Conservation (phyloP, 345 rosid genomes). For the Eucalyptus sp. region DNA sequence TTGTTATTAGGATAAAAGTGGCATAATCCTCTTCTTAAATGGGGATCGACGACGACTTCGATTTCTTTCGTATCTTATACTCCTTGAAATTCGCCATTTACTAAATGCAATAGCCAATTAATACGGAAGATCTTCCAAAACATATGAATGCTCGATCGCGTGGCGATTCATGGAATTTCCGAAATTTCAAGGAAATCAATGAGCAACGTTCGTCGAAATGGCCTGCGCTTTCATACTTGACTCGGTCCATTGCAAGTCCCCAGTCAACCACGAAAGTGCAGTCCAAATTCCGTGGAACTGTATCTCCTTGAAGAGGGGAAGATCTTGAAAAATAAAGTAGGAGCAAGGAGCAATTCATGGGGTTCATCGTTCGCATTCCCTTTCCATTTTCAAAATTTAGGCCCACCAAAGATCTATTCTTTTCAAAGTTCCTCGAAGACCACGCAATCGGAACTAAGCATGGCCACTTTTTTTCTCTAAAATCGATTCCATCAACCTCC, state of each 20-base stretch:
- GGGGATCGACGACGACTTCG: not conserved
- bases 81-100: not conserved
- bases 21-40: not conserved
- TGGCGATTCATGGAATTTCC: not conserved
- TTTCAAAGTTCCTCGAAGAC: not conserved
- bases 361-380: not conserved
- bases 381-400: not conserved
- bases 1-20: not conserved
- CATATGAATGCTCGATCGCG: rapidly evolving
- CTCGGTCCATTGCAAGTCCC: not conserved
- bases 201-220: not conserved
- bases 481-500: not conserved
- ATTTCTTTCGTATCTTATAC: not conserved
- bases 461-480: not conserved
- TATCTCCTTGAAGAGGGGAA: not conserved
- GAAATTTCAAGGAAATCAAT: not conserved
- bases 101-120: rapidly evolving
- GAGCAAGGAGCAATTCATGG: not conserved
- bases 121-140: not conserved
- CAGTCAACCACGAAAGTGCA: not conserved
- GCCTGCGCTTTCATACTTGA: not conserved
- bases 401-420: not conserved
- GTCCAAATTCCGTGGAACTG: not conserved
- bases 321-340: not conserved
- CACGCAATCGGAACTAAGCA: not conserved